Percentiles rank a stretch among this genome's conserved stretches.
phyloP scores from a whole-genome alignment of 495 filamentous ascomycete genomes.

The Hamigera avellanea region DNA sequence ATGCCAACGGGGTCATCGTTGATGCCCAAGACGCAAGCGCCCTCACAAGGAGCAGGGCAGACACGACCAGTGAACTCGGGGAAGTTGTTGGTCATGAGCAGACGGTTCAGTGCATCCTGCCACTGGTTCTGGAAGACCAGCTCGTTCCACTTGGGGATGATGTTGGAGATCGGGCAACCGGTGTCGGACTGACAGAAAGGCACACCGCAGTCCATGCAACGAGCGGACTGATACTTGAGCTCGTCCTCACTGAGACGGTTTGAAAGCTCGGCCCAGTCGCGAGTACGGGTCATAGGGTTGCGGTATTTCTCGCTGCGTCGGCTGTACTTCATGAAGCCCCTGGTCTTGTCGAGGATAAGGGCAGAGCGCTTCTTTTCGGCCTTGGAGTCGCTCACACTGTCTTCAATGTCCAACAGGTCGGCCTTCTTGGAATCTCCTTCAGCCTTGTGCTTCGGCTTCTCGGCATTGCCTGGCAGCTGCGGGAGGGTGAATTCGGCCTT shows the following conservation, averaged over 20 bases:
- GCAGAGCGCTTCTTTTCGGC: conserved; percentile 90
- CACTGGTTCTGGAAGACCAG: conserved; percentile 88
- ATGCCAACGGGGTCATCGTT: conserved; percentile 98
- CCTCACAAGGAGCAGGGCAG: conserved; percentile 95
- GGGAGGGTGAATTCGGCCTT: conserved; percentile 73
- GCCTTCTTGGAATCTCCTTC: conserved; percentile 55
- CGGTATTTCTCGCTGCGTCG: conserved; percentile 94
- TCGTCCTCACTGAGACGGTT: conserved; percentile 87
- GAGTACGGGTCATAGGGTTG: conserved; percentile 69
- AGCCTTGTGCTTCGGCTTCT: conserved; percentile 50
- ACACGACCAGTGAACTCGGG: conserved; percentile 98
- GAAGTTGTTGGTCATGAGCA: conserved; percentile 99
- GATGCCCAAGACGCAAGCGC: conserved; percentile 94
- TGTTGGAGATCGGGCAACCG: conserved; percentile 97
- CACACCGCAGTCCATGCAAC: conserved; percentile 99
- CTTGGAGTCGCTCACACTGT: conserved; percentile 75
- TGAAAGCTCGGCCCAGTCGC: conserved; percentile 93
- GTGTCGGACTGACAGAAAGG: conserved; percentile 98
- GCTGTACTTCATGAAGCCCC: conserved; percentile 98
- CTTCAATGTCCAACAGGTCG: conserved; percentile 89
- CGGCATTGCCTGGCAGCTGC: conserved; percentile 47
- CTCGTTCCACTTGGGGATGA: conserved; percentile 99
- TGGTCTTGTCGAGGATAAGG: conserved; percentile 92
- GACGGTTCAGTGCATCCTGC: conserved; percentile 87
- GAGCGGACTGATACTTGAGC: conserved; percentile 95